These are phyloP conservation scores for Cladophialophora exuberans DNA, from an alignment of 2,329 filamentous ascomycete genomes.

Conservation along the genomic window DNA sequence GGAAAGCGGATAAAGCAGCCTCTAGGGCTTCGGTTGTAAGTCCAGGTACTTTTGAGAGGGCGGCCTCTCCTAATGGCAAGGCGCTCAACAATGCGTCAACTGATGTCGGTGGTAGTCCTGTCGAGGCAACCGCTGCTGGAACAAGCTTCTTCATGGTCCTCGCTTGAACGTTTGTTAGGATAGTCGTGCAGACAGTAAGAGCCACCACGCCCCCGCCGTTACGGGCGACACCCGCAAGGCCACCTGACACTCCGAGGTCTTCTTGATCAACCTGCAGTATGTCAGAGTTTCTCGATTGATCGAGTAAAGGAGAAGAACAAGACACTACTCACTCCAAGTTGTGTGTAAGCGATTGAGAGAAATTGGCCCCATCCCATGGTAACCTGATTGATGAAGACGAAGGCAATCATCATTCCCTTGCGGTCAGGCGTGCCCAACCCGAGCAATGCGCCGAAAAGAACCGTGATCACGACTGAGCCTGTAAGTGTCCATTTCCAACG, in stretches of 20 bases:
- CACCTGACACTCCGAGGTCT: slow-evolving; percentile 52
- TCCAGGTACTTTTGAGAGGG: slow-evolving; percentile 6
- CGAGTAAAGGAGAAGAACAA: not conserved
- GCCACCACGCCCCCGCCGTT: slow-evolving; percentile 49
- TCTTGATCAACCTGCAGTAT: slow-evolving; percentile 38
- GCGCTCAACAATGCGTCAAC: slow-evolving; percentile 2
- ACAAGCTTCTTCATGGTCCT: slow-evolving; percentile 34
- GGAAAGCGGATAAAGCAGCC: not conserved
- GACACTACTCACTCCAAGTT: slow-evolving; percentile 47
- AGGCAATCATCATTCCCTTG: slow-evolving; percentile 52
- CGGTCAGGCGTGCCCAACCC: slow-evolving; percentile 48
- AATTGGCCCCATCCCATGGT: slow-evolving; percentile 51
- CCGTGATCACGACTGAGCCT: slow-evolving; percentile 50
- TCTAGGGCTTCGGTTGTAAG: not conserved
- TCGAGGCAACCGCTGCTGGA: slow-evolving; percentile 40
- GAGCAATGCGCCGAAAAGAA: slow-evolving; percentile 51
- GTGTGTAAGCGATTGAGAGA: slow-evolving; percentile 52
- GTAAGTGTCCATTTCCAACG: slow-evolving; percentile 54
- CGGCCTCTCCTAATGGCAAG: slow-evolving; percentile 1
- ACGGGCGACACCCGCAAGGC: slow-evolving; percentile 48
- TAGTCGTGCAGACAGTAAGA: slow-evolving; percentile 47
- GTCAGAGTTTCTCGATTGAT: slow-evolving; percentile 34
- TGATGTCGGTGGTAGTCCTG: slow-evolving; percentile 36
- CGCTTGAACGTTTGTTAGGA: slow-evolving; percentile 39
- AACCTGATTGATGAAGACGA: slow-evolving; percentile 50